Evolutionary conservation across 108 stramenopile species (phyloP).

Genomic region (Craspedostauros australis): DNA sequence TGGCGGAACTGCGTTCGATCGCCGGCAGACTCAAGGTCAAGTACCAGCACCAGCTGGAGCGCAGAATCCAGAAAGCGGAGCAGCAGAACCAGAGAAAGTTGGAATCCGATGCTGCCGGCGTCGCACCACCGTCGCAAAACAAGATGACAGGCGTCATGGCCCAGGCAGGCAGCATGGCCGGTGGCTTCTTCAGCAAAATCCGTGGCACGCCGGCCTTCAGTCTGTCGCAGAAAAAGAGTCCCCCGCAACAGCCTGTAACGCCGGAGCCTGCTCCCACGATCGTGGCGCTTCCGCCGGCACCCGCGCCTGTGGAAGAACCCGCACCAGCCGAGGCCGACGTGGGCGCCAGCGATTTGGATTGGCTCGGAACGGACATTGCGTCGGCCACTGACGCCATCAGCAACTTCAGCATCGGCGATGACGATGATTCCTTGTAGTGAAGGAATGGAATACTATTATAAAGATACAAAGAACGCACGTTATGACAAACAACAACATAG

Average conservation of each 20-base stretch:
- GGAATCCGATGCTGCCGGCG: neutral
- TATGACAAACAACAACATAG: no score
- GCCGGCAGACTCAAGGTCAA: conserved; percentile 44
- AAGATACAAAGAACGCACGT: no score
- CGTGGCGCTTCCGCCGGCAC: conserved; percentile 19
- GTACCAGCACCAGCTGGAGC: conserved; percentile 46
- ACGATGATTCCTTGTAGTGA: conserved; percentile 19
- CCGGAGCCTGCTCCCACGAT: conserved; percentile 3
- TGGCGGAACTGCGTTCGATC: conserved; percentile 70
- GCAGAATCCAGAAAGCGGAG: conserved; percentile 18
- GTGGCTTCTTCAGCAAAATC: conserved; percentile 22
- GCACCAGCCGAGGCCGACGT: neutral
- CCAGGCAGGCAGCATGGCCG: conserved; percentile 18
- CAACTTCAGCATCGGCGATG: conserved; percentile 42
- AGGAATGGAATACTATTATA: no score
- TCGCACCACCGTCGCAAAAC: neutral
- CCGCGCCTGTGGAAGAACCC: neutral
- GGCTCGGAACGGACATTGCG: conserved; percentile 24
- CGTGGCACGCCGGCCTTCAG: neutral
- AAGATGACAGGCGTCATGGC: conserved; percentile 22
- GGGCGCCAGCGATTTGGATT: conserved; percentile 16
- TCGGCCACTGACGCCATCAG: conserved; percentile 28
- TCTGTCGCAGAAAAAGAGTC: conserved; percentile 1
- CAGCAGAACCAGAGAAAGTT: conserved; percentile 4
- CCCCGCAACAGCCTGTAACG: neutral